Evolutionary conservation across 2,329 filamentous ascomycete species (phyloP), one percentile per base, ranked within the genome.

Genomic region (Colletotrichum karsti): DNA sequence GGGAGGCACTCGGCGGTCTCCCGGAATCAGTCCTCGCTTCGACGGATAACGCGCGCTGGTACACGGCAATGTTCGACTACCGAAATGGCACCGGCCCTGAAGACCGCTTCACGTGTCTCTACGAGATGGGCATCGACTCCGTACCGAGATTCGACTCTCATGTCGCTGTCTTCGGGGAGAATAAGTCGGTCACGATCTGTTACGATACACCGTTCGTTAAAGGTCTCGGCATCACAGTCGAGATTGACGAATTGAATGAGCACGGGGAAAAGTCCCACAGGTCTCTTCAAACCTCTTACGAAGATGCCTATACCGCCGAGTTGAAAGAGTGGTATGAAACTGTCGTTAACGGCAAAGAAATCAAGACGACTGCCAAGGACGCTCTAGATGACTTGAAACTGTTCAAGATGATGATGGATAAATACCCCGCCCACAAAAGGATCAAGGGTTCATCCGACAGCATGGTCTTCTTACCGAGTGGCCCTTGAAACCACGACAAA

Each of bases 171-270:
- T 87, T 85, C 63, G 82, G 83, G 1, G 74, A 79, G 48, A 77
- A 77, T 7, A 88, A 87, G 76, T 79, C 80, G 0, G 80, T 88
- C 3, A 79, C 35, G 18, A 55, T 87, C 10, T 74, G 81, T 63
- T 85, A 85, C 71, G 84, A 87, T 53, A 83, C 84, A 3, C 85
- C 85, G 0, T 85, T 81, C 65, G 79, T 85, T 10, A 83, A 83
- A 67, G 83, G 79, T 0, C 73, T 84, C 15, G 80, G 80, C 1
- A 81, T 85, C 61, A 81, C 75, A 20, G 80, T 87, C 15, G 28
- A 59, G 44, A 60, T 69, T n/a, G 42, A 69, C 30, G 73, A 74
- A 4, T 75, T 84, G 6, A 74, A 75, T 26, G 74, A 79, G 39
- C 77, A 78, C 26, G 79, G 78, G 2, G 75, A 76, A 71, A 78